Evolutionary conservation across 352 stramenopile genomes (phyloP), one percentile per base, ranked within the genome.

Genomic region (Pythium pectinolyticum): DNA sequence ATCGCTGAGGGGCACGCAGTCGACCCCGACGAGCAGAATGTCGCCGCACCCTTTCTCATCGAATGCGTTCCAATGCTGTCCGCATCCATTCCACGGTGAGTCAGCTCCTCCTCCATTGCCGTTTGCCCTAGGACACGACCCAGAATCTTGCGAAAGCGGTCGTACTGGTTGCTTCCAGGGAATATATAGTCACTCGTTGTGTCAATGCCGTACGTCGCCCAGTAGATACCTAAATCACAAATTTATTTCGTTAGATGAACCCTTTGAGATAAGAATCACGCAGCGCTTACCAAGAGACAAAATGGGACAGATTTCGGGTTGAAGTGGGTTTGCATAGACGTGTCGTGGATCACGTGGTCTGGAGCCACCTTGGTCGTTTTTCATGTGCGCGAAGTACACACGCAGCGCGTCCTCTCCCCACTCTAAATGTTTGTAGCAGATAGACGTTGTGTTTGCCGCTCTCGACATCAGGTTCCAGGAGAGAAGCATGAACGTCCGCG

Each of bases 301-400:
- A 34, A 77, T 60, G 7, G 63, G 63, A 14, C 70, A 81, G 0
- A 77, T 57, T 39, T 70, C 46, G n/a, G 59, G 73, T 19, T 30
- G 2, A 1, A 65, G 22, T 34, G 67, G 70, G 41, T 79, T 77
- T 22, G 67, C 57, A 34, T 77, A 79, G 9, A 77, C 27, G 37
- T 77, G 70, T 12, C 50, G 58, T 19, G 70, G 68, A 47, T 82
- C 70, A 4, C 53, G 50, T 27, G 66, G 59, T 2, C 58, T 34
- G 7, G 45, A 55, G 10, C 62, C 71, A 11, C 40, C 22, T 47
- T 82, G 62, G 20, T 76, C 58, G 8, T 68, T 77, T 31, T 79
- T 77, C 61, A 71, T 77, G 25, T 81, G 61, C 0, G 69, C 60
- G 35, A 79, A 82, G 43, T 67, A 74, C 0, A 79, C 65, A 19